Evolutionary conservation across 768 basidiomycete species (phyloP).

Genomic region (Tephrocybe sp.): DNA sequence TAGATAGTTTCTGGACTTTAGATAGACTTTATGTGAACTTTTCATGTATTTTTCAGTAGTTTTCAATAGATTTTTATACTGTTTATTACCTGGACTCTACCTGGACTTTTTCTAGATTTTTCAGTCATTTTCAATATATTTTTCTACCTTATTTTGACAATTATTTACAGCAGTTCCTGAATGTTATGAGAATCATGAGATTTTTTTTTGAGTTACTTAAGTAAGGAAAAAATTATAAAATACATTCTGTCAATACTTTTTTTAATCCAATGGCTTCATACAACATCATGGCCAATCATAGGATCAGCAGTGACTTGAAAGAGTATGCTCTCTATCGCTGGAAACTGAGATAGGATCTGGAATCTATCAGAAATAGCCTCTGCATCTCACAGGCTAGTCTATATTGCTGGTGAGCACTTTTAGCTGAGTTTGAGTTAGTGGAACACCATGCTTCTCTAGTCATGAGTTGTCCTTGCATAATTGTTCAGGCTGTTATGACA

Average conservation of each 20-base stretch:
- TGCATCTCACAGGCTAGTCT: slow-evolving; percentile 22
- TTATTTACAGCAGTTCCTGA: background rate
- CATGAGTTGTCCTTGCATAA: slow-evolving; percentile 16
- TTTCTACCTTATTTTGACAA: too few relatives aligned
- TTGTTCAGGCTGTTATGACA: slow-evolving; percentile 16
- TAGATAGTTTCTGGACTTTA: too few relatives aligned
- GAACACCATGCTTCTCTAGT: slow-evolving; percentile 17
- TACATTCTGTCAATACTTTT: too few relatives aligned
- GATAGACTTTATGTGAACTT: too few relatives aligned
- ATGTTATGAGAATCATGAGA: too few relatives aligned
- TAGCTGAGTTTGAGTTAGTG: slow-evolving; percentile 18
- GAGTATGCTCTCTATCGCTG: slow-evolving; percentile 22
- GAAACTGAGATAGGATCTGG: slow-evolving; percentile 19
- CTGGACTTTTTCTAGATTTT: too few relatives aligned
- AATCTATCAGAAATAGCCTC: slow-evolving; percentile 19
- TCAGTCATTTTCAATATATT: too few relatives aligned
- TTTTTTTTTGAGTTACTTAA: too few relatives aligned
- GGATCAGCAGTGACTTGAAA: slow-evolving; percentile 25
- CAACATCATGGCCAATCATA: slow-evolving; percentile 17
- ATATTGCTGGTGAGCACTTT: slow-evolving; percentile 22
- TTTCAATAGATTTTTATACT: too few relatives aligned
- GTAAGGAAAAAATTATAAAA: too few relatives aligned
- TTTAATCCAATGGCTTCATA: background rate
- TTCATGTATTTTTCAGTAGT: too few relatives aligned
- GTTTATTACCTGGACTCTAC: too few relatives aligned